Evolutionary conservation across 2,329 filamentous ascomycete genomes (phyloP), one percentile per base, ranked within the genome.

Genomic region (Colletotrichum nymphaeae): DNA sequence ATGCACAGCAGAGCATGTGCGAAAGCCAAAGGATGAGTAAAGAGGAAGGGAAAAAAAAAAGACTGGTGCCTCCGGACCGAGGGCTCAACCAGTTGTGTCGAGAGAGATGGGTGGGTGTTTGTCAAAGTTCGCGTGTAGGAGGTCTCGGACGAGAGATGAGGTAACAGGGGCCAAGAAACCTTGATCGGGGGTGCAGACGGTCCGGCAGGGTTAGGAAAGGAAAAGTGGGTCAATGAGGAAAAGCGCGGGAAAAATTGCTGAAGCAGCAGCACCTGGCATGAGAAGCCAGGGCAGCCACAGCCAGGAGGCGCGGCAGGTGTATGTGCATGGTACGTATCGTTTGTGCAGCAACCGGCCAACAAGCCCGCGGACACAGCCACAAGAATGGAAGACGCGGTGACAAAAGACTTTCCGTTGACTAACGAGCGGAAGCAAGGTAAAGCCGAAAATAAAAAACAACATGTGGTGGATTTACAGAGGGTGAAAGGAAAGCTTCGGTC

Each of bases 111-210:
- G 59, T 55, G 32, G 35, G 56, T 70, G 71, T 70, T 71, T 73
- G 71, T 71, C 71, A 73, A 70, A 52, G 71, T 73, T 73, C 71
- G 71, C 71, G 67, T 62, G 35, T 72, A 62, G 64, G 28, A 66
- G 70, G 71, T 70, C 71, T 73, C 60, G 71, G 67, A 70, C 56
- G 60, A 73, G 70, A 73, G 71, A 73, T 73, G 71, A 71, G 71
- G 71, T 73, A 71, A 73, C 71, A 73, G 67, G 71, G 71, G 71
- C 67, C 71, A 73, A 73, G 70, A 73, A 73, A 73, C 70, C 70
- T 73, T 70, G 70, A 73, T 73, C 70, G 70, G 70, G 70, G 67
- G 32, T 73, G 70, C 67, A 73, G 70, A 65, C 70, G 70, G 70
- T 56, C 70, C 70, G 70, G 67, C 70, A 73, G 70, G 70, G 70